Conservation (phyloP, 1,139 yeast genomes). For the Geotrichum siamense region DNA sequence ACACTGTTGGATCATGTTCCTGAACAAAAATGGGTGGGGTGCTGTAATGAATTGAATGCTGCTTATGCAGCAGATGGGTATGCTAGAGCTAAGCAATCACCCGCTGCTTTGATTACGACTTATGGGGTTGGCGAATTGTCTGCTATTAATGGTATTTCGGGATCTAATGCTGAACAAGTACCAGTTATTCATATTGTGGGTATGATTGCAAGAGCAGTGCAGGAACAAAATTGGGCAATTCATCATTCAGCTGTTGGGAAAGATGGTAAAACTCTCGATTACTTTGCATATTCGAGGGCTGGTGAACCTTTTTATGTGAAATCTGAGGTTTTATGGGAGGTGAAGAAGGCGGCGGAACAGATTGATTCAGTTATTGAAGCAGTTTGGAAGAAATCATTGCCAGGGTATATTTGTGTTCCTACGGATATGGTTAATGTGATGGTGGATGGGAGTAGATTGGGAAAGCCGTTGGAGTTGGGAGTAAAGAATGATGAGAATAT, state of each 20-base stretch:
- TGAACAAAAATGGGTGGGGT: constrained; percentile 52
- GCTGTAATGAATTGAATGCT: constrained; percentile 56
- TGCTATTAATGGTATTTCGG: constrained; percentile 77
- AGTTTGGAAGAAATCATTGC: constrained; percentile 54
- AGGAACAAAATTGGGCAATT: constrained; percentile 36
- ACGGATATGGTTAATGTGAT: constrained; percentile 51
- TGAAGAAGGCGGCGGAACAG: constrained; percentile 45
- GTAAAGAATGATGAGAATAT: constrained; percentile 24
- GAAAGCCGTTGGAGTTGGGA: constrained; percentile 29
- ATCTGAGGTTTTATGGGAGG: constrained; percentile 48
- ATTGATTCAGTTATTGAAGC: constrained; percentile 58
- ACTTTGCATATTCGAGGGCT: constrained; percentile 55
- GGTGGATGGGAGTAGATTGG: constrained; percentile 40
- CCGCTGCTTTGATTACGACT: constrained; percentile 45
- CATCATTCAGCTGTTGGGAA: constrained; percentile 67
- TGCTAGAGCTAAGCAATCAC: constrained; percentile 45
- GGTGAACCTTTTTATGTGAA: constrained; percentile 54
- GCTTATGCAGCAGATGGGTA: constrained; percentile 80
- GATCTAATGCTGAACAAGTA: constrained; percentile 71
- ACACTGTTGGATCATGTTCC: constrained; percentile 57
- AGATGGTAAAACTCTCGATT: constrained; percentile 45
- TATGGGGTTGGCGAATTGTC: constrained; percentile 86
- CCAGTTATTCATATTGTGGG: constrained; percentile 84
- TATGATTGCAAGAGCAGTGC: constrained; percentile 47
- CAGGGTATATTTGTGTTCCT: constrained; percentile 76